These are phyloP conservation scores for Cenchrus fungigraminus DNA, from an alignment of 176 grass and related monocot genomes.

Conservation along the genomic window DNA sequence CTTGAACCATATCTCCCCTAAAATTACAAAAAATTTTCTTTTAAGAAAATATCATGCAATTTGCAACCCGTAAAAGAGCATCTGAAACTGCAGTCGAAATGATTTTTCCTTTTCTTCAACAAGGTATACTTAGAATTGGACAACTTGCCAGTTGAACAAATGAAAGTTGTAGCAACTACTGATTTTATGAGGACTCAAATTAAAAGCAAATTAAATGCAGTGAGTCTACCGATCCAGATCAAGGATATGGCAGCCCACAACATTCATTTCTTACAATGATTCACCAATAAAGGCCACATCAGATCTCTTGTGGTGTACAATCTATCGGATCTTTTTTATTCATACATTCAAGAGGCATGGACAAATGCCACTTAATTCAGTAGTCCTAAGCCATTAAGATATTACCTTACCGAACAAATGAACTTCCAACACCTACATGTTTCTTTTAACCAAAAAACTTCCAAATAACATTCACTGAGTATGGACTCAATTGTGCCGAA, in stretches of 20 bases:
- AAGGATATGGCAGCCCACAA: slow-evolving; percentile 29
- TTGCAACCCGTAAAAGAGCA: background rate
- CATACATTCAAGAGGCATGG: slow-evolving; percentile 1
- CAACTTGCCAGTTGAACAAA: background rate
- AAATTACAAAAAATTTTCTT: slow-evolving; percentile 20
- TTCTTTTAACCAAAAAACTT: background rate
- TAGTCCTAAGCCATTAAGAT: slow-evolving; percentile 24
- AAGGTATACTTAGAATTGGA: slow-evolving; percentile 8
- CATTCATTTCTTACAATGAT: slow-evolving; percentile 19
- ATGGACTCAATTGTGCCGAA: slow-evolving; percentile 5
- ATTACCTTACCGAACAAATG: slow-evolving; percentile 7
- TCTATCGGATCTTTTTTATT: slow-evolving; percentile 19
- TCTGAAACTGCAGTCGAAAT: background rate
- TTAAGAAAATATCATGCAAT: background rate
- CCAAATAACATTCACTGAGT: background rate
- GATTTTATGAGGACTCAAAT: background rate
- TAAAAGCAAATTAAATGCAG: slow-evolving; percentile 26
- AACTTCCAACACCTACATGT: background rate
- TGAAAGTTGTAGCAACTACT: background rate
- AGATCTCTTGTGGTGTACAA: slow-evolving; percentile 34
- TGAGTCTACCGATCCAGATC: slow-evolving; percentile 33
- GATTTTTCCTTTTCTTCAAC: background rate
- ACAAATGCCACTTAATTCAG: slow-evolving; percentile 20
- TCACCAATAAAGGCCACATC: background rate
- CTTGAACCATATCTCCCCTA: slow-evolving; percentile 96